Percentiles rank a stretch among this genome's conserved stretches.
These are phyloP conservation scores for Chlamydomonas asymmetrica DNA, from an alignment of 139 green algal genomes.

Conservation along the genomic window DNA sequence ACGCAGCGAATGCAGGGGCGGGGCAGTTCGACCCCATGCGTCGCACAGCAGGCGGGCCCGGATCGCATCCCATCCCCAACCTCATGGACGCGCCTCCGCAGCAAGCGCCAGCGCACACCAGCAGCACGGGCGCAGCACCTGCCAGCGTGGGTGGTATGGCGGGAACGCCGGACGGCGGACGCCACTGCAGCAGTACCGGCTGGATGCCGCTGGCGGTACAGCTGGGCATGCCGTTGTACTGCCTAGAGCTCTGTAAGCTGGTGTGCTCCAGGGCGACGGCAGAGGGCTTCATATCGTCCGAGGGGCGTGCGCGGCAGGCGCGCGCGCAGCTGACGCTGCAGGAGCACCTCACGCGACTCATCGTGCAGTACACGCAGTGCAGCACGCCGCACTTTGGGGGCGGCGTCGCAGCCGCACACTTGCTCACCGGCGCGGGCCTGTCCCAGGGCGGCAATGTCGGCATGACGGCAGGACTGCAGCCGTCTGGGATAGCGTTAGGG, in stretches of 20 bases:
- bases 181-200: background rate
- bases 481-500: background rate
- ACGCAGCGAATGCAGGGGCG: background rate
- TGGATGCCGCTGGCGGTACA: constrained; percentile 77
- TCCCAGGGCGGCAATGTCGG: constrained; percentile 13
- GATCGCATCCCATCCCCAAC: background rate
- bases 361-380: constrained; percentile 2
- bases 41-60: background rate
- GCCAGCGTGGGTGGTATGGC: background rate
- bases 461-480: background rate
- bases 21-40: background rate
- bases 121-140: background rate
- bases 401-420: background rate
- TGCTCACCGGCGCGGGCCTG: background rate
- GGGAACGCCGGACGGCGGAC: background rate
- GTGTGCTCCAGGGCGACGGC: constrained; percentile 63
- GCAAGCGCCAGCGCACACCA: background rate
- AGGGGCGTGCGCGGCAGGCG: constrained; percentile 42
- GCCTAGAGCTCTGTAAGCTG: constrained; percentile 62
- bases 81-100: background rate
- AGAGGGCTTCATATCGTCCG: constrained; percentile 50
- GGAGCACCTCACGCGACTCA: background rate
- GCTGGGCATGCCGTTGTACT: constrained; percentile 77
- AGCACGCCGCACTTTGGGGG: too few species aligned
- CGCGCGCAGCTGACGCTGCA: constrained; percentile 6